These are phyloP conservation scores for Echeveria elegans DNA, from an alignment of 164 flowering plant genomes.

Conservation along the genomic window DNA sequence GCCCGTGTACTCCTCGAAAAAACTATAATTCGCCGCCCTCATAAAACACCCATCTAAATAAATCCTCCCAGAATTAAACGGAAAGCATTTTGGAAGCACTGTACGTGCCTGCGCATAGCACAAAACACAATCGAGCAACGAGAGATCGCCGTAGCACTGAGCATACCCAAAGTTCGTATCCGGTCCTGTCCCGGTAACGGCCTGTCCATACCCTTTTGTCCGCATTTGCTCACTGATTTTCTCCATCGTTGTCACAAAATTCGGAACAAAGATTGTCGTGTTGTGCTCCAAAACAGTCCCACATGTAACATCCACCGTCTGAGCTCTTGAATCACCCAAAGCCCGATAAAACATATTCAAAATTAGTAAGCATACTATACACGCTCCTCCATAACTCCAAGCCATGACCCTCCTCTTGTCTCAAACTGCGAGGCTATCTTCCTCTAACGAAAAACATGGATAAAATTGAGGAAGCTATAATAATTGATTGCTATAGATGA, in stretches of 20 bases:
- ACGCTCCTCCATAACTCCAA: neutral
- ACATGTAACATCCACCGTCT: slow-evolving; percentile 33
- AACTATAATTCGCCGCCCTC: slow-evolving; percentile 60
- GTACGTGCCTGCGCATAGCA: slow-evolving; percentile 75
- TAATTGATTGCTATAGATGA: neutral
- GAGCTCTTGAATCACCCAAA: slow-evolving; percentile 54
- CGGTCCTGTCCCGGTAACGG: slow-evolving; percentile 42
- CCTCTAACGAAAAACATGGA: neutral
- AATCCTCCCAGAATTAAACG: slow-evolving; percentile 46
- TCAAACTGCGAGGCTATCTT: neutral
- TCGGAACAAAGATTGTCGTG: slow-evolving; percentile 39
- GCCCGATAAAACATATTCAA: slow-evolving; percentile 14
- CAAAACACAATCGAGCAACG: slow-evolving; percentile 49
- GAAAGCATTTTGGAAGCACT: slow-evolving; percentile 61
- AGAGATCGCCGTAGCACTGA: slow-evolving; percentile 87
- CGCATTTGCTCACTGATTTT: slow-evolving; percentile 44
- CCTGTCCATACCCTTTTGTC: slow-evolving; percentile 41
- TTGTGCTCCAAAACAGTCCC: slow-evolving; percentile 43
- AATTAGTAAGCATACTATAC: neutral
- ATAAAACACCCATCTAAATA: slow-evolving; percentile 79
- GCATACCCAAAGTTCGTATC: slow-evolving; percentile 58
- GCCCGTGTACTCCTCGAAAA: slow-evolving; percentile 50
- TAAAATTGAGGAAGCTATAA: neutral
- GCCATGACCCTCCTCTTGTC: neutral
- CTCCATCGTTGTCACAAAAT: slow-evolving; percentile 64